Base-by-base conservation (phyloP, 2,329 filamentous ascomycete species). In the Ophiostoma triangulosporum region DNA sequence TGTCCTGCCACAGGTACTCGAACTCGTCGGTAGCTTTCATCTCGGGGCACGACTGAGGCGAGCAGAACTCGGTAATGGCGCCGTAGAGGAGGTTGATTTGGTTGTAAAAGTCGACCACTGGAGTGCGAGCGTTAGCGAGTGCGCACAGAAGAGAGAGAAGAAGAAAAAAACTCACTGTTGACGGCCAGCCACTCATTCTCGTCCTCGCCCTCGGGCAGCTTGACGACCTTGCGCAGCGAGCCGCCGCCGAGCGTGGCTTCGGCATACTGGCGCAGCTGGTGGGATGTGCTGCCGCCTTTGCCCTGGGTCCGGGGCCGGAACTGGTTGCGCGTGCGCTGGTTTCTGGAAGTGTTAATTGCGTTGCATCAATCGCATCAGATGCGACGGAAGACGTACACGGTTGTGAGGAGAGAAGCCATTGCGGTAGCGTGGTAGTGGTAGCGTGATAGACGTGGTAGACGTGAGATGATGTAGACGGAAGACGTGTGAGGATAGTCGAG, bases 11-110 rank as follows among this genome's bases (percentile, higher is more conserved):
- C 60, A 98, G 83, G 69, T 98, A 98, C 69, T 98, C 93, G 69
- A 97, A 98, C 85, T 98, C 93, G 71, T 98, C 94, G 9, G 93
- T 98, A n/a, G 93, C 93, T 71, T 98, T 98, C 93, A 98, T 98
- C 72, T 97, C 93, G 0, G 93, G 93, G 68, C 93, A 98, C 59
- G 89, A 89, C 66, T 93, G 86, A 31, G 93, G 91, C 26, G 93
- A 97, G 75, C 93, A 98, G 71, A 98, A 98, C 67, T 98, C 93
- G 56, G 93, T 98, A 66, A 98, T 98, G 60, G 93, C 93, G 56
- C 94, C 94, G 68, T 98, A 98, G 56, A 98, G 83, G 33, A 98
- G 79, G 71, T 98, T 98, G 75, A 98, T 95, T 71, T 98, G 93
- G 74, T 98, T 98, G 80, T 98, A 98, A 71, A 98, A 98, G 71